phyloP scores from a whole-genome alignment of 495 filamentous ascomycete genomes.

The Ascodesmis nigricans region DNA sequence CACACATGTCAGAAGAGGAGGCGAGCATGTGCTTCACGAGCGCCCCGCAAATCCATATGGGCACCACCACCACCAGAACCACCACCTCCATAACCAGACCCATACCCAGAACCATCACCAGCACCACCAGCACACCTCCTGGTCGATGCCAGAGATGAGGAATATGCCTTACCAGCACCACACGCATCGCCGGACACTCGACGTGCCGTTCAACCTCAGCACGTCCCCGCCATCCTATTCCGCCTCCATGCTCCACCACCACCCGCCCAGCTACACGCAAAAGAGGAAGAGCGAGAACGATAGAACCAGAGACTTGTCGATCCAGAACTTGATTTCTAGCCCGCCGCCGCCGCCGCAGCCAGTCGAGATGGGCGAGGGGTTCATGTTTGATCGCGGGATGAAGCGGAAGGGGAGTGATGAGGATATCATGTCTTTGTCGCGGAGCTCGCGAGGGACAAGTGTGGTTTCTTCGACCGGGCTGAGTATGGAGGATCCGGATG shows the following conservation, averaged over 20 bases:
- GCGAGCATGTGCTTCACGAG: constrained; percentile 1
- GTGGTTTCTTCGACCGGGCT: constrained; percentile 26
- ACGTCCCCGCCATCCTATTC: neutral
- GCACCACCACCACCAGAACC: no score
- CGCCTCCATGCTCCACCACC: no score
- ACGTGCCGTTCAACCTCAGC: neutral
- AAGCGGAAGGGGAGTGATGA: constrained; percentile 17
- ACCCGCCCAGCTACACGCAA: no score
- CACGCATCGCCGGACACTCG: no score
- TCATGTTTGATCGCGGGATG: constrained; percentile 12
- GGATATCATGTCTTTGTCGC: constrained; percentile 16
- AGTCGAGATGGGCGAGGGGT: constrained; percentile 9
- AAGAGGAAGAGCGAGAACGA: no score
- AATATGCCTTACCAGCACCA: neutral
- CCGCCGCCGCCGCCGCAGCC: no score
- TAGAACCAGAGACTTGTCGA: constrained; percentile 11
- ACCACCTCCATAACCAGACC: no score
- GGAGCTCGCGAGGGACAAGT: constrained; percentile 26
- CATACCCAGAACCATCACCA: no score
- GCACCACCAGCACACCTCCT: no score
- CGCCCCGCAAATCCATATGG: constrained; percentile 1
- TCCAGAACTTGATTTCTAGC: constrained; percentile 22
- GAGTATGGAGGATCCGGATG: constrained; percentile 66
- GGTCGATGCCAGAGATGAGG: neutral
- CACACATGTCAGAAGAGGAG: neutral